phyloP scores from a whole-genome alignment of 441 rosid species.

The Macaranga tanarius region DNA sequence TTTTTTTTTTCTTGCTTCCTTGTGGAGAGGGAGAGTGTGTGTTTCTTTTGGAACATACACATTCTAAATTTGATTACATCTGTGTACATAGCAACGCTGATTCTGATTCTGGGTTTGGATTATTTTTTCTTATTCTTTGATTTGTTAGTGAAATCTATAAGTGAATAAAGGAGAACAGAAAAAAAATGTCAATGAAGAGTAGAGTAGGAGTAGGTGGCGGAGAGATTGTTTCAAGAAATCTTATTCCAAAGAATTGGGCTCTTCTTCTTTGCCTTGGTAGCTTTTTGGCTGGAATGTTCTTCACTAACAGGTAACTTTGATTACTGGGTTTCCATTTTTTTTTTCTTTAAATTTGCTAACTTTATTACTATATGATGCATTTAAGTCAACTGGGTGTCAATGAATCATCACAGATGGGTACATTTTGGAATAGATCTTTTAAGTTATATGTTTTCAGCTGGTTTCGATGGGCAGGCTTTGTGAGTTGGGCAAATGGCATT shows the following conservation, averaged over 20 bases:
- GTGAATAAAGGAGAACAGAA: not conserved
- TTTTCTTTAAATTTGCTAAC: conserved; percentile 10
- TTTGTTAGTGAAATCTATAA: not conserved
- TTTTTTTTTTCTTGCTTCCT: not conserved
- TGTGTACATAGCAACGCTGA: not conserved
- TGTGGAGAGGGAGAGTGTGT: conserved; percentile 26
- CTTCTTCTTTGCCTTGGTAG: conserved; percentile 59
- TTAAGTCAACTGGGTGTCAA: conserved; percentile 17
- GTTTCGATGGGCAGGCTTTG: not conserved
- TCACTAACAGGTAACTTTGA: conserved; percentile 67
- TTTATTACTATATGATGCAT: conserved; percentile 14
- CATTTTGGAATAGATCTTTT: conserved; percentile 6
- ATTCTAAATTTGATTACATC: not conserved
- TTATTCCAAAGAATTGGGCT: conserved; percentile 48
- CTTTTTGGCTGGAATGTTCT: conserved; percentile 72
- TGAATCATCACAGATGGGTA: conserved; percentile 4
- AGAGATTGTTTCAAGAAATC: conserved; percentile 44
- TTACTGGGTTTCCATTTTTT: conserved; percentile 9
- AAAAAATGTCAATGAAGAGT: conserved; percentile 50
- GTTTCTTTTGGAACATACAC: not conserved
- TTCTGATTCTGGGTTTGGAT: conserved; percentile 10
- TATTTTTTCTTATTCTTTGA: not conserved
- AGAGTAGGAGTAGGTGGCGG: conserved; percentile 48
- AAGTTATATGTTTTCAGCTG: not conserved
- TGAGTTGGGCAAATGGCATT: not conserved